Conservation (phyloP, 108 stramenopile genomes). For the Fistulifera solaris region DNA sequence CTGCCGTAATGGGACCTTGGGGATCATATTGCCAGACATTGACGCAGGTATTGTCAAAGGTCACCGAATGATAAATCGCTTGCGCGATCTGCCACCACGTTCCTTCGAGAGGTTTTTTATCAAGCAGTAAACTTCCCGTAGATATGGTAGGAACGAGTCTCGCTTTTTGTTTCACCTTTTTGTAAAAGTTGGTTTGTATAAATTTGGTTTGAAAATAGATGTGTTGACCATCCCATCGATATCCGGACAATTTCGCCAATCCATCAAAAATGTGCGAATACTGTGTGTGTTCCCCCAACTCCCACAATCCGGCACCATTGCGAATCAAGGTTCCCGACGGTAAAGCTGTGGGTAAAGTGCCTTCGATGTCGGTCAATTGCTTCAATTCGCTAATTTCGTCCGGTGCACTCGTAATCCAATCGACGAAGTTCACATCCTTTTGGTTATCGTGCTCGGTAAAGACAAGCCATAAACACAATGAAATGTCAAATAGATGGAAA, state of each 20-base stretch:
- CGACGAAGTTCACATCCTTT: slow-evolving; percentile 24
- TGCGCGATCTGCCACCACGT: slow-evolving; percentile 6
- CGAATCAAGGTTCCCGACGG: slow-evolving; percentile 22
- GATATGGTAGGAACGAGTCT: no score
- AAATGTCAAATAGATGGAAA: no score
- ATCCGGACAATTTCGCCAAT: slow-evolving; percentile 25
- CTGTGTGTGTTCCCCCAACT: slow-evolving; percentile 1
- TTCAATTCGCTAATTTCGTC: slow-evolving; percentile 18
- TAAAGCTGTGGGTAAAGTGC: slow-evolving; percentile 20
- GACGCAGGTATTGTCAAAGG: slow-evolving; percentile 30
- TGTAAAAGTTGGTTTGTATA: neutral
- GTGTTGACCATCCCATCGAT: slow-evolving; percentile 6
- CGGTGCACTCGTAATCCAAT: slow-evolving; percentile 30
- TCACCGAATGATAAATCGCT: slow-evolving; percentile 3
- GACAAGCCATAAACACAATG: no score
- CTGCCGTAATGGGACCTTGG: neutral
- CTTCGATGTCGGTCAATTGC: slow-evolving; percentile 1
- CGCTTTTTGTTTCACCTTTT: neutral
- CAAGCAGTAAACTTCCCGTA: no score
- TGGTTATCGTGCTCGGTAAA: slow-evolving; percentile 1
- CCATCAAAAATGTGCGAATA: slow-evolving; percentile 33
- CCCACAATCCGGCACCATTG: slow-evolving; percentile 27
- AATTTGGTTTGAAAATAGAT: neutral
- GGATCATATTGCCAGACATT: slow-evolving; percentile 31
- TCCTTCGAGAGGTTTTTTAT: neutral